Conservation (phyloP, 2,329 filamentous ascomycete species). For the Herpotrichia juniperi region DNA sequence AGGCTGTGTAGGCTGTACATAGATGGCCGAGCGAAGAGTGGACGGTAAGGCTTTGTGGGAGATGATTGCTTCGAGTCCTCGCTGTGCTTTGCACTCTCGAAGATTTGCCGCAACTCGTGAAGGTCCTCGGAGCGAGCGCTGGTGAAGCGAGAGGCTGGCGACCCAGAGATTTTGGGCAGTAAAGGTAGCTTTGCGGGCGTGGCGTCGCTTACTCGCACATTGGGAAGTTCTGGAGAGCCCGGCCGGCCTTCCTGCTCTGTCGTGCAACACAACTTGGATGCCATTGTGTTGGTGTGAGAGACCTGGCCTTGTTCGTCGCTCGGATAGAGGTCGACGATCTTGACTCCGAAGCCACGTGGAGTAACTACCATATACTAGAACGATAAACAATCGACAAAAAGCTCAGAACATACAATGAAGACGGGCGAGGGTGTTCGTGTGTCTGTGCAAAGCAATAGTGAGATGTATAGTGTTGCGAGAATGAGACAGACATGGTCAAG, state of each 20-base stretch:
- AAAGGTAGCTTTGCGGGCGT: slow-evolving; percentile 35
- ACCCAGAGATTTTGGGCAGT: slow-evolving; percentile 21
- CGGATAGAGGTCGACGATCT: not conserved
- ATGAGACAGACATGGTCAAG: not conserved
- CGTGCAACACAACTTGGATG: slow-evolving; percentile 41
- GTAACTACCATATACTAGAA: not conserved
- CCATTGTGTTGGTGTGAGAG: slow-evolving; percentile 23
- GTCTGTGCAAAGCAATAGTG: not conserved
- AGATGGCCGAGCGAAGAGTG: slow-evolving; percentile 32
- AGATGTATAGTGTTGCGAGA: not conserved
- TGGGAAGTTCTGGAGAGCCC: slow-evolving; percentile 40
- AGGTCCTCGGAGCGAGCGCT: slow-evolving; percentile 38
- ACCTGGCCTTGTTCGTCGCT: not conserved
- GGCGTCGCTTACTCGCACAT: slow-evolving; percentile 33
- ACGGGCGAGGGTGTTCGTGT: not conserved
- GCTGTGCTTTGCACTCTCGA: slow-evolving; percentile 31
- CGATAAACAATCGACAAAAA: not conserved
- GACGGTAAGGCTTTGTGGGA: slow-evolving; percentile 19
- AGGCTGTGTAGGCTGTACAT: slow-evolving; percentile 40
- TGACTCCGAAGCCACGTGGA: not conserved
- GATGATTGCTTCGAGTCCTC: slow-evolving; percentile 13
- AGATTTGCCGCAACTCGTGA: slow-evolving; percentile 41
- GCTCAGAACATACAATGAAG: not conserved
- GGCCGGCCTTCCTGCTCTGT: slow-evolving; percentile 33
- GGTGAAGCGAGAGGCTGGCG: slow-evolving; percentile 34